Evolutionary conservation across 129 eudicot species (phyloP).

Genomic region (Centrapalus pauciflorus): DNA sequence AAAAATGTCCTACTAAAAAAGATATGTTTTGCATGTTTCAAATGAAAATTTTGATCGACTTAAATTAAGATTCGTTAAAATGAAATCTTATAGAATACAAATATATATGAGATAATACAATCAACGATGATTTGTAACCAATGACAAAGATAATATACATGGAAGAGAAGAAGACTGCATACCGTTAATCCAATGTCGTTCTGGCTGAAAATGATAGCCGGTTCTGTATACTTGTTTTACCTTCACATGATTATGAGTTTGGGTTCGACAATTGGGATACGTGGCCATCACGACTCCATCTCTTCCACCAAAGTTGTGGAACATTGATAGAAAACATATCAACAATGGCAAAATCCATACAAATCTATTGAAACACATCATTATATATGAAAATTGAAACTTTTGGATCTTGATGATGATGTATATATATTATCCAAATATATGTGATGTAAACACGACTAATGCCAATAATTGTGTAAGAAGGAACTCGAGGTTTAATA

Average conservation of each 20-base stretch:
- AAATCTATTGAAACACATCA: constrained; percentile 5
- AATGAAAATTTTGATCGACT: no score
- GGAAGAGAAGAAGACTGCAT: neutral
- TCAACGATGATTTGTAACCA: no score
- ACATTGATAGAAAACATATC: neutral
- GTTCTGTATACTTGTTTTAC: constrained; percentile 43
- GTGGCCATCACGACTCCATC: constrained; percentile 29
- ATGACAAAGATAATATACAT: neutral
- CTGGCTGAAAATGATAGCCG: constrained; percentile 71
- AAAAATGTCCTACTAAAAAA: no score
- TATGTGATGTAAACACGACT: no score
- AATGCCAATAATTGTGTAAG: no score
- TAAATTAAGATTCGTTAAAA: no score
- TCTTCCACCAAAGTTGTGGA: neutral
- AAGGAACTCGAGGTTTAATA: neutral
- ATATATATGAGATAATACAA: no score
- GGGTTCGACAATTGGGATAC: constrained; percentile 3
- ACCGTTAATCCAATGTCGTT: constrained; percentile 74
- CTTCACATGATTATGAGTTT: constrained; percentile 13
- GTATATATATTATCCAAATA: no score
- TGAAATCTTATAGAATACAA: neutral
- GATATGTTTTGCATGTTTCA: no score
- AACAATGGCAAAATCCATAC: constrained; percentile 13
- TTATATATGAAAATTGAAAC: no score
- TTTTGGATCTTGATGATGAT: no score